Evolutionary conservation across 441 rosid genomes (phyloP).

Genomic region (Corymbia calophylla): DNA sequence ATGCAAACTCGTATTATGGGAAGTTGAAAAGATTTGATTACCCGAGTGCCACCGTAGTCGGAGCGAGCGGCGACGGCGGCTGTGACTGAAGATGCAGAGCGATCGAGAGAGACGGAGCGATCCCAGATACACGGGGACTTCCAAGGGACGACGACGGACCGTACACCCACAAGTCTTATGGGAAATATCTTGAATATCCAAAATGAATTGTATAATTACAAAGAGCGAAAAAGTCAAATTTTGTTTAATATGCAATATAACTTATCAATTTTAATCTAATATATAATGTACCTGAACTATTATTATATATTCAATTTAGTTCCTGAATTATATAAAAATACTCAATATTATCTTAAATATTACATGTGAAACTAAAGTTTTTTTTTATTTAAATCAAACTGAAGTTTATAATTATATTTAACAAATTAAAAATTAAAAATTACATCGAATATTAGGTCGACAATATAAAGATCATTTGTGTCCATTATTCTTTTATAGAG

Average conservation of each 20-base stretch:
- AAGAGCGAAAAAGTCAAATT: background rate
- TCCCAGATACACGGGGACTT: background rate
- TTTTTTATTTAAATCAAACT: too few relatives aligned
- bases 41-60: background rate
- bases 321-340: rapidly evolving
- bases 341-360: too few relatives aligned
- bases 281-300: rapidly evolving
- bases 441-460: rapidly evolving
- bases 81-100: background rate
- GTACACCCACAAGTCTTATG: background rate
- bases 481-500: too few relatives aligned
- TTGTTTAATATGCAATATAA: too few relatives aligned
- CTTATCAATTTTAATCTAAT: rapidly evolving
- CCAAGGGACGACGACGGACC: background rate
- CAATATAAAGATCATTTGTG: background rate
- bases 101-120: background rate
- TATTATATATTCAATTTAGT: too few relatives aligned
- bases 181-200: background rate
- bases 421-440: background rate
- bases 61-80: background rate
- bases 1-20: background rate
- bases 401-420: too few relatives aligned
- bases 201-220: too few relatives aligned
- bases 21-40: background rate
- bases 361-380: too few relatives aligned